Conservation (phyloP, 495 filamentous ascomycete species). For the Bathelium albidoporum region DNA sequence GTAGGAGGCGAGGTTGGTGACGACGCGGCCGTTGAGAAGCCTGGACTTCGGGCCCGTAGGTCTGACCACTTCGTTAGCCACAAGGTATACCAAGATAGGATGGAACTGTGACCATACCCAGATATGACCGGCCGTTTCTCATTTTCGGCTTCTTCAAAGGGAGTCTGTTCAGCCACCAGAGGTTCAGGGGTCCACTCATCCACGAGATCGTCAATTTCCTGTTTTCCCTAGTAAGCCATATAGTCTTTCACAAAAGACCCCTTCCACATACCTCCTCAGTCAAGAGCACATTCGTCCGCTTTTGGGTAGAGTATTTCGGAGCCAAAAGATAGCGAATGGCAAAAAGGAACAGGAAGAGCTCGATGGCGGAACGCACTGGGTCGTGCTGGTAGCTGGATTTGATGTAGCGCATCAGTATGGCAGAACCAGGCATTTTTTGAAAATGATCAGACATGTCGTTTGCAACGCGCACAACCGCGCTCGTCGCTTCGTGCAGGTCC, state of each 20-base stretch:
- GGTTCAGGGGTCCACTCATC: conserved; percentile 97
- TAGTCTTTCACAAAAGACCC: background rate
- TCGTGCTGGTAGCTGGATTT: conserved; percentile 97
- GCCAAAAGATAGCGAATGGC: conserved; percentile 86
- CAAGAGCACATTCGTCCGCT: conserved; percentile 74
- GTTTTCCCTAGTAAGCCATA: background rate
- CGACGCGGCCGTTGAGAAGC: conserved; percentile 77
- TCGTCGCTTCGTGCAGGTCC: background rate
- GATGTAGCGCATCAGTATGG: conserved; percentile 89
- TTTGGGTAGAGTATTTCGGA: conserved; percentile 80
- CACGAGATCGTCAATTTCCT: conserved; percentile 94
- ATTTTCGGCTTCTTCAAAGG: conserved; percentile 67
- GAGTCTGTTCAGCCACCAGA: conserved; percentile 59
- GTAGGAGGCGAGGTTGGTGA: conserved; percentile 83
- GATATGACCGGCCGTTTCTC: conserved; percentile 80
- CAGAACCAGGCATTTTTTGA: conserved; percentile 82
- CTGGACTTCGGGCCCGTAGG: conserved; percentile 85
- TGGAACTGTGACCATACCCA: conserved; percentile 47
- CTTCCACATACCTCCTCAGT: conserved; percentile 57
- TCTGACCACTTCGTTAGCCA: conserved; percentile 35
- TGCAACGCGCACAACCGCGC: background rate
- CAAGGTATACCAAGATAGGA: background rate
- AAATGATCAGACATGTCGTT: conserved; percentile 35
- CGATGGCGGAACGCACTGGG: conserved; percentile 83
- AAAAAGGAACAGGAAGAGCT: conserved; percentile 91